phyloP scores from a whole-genome alignment of 805 yeast genomes.

The Vanderwaltozyma yarrowii region DNA sequence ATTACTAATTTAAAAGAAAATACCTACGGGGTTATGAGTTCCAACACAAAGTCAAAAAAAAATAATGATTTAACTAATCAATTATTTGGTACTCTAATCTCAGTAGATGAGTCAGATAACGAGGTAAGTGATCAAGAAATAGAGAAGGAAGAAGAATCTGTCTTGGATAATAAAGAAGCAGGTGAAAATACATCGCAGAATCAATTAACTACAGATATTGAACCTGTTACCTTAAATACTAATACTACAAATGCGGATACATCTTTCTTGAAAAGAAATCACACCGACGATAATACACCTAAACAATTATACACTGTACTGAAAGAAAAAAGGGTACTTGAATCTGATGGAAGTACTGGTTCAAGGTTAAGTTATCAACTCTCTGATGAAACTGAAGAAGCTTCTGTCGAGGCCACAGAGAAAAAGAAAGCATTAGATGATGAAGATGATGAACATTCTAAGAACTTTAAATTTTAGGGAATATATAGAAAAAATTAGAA shows the following conservation, averaged over 20 bases:
- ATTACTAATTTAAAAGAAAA: constrained; percentile 30
- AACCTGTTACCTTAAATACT: no score
- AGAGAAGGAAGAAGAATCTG: no score
- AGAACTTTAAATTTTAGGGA: constrained; percentile 17
- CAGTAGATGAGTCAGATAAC: constrained; percentile 20
- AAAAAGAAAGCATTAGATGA: not conserved
- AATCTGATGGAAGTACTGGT: not conserved
- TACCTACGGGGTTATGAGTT: constrained; percentile 19
- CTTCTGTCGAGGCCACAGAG: not conserved
- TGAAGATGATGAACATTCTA: constrained; percentile 8
- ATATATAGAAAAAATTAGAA: not conserved
- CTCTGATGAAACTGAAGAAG: not conserved
- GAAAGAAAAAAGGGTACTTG: constrained; percentile 5
- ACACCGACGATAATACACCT: not conserved
- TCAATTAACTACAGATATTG: no score
- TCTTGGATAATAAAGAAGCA: no score
- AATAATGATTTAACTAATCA: not conserved
- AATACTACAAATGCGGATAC: no score
- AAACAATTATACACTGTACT: constrained; percentile 14
- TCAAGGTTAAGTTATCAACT: not conserved
- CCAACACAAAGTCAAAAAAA: constrained; percentile 10
- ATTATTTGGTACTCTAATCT: constrained; percentile 27
- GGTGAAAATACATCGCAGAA: no score
- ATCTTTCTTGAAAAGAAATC: no score
- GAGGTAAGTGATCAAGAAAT: no score